A percentile compares a stretch with the other conserved stretches of the same genome.
These are phyloP conservation scores for Ustilago bromivora DNA, from an alignment of 1,284 basidiomycete species.

Conservation along the genomic window DNA sequence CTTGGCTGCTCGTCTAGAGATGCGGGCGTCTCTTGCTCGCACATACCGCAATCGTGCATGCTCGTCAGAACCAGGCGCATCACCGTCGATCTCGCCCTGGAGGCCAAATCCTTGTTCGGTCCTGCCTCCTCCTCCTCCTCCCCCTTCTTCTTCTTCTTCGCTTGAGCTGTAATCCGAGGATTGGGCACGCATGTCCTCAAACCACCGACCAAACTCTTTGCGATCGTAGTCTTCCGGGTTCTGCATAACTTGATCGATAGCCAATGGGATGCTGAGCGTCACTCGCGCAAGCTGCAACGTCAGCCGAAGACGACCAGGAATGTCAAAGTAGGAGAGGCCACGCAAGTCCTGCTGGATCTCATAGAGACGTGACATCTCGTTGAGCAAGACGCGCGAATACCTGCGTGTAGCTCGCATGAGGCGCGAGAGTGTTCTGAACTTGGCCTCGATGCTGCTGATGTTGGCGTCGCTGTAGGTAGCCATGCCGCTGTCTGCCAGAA, in stretches of 20 bases:
- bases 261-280: constrained; percentile 81
- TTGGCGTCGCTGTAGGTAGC: constrained; percentile 66
- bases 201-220: constrained; percentile 44
- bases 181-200: constrained; percentile 42
- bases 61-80: constrained; percentile 34
- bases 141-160: constrained; percentile 21
- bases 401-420: constrained; percentile 76
- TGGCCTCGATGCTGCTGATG: constrained; percentile 69
- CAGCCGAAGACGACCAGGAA: constrained; percentile 80
- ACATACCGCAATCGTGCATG: constrained; percentile 41
- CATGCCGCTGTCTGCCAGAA: constrained; percentile 66
- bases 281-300: constrained; percentile 84
- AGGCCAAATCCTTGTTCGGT: constrained; percentile 28
- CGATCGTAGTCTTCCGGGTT: constrained; percentile 48
- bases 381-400: constrained; percentile 79
- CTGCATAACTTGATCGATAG: constrained; percentile 78
- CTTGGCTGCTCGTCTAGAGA: constrained; percentile 38
- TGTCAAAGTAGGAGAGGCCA: constrained; percentile 80
- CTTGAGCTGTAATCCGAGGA: constrained; percentile 34
- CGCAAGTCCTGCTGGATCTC: constrained; percentile 83
- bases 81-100: constrained; percentile 17
- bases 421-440: constrained; percentile 66
- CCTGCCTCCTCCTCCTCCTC: constrained; percentile 15
- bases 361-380: constrained; percentile 79
- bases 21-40: constrained; percentile 45